These are phyloP conservation scores for Basipetospora chlamydospora DNA, from an alignment of 2,329 filamentous ascomycete genomes.

Conservation along the genomic window DNA sequence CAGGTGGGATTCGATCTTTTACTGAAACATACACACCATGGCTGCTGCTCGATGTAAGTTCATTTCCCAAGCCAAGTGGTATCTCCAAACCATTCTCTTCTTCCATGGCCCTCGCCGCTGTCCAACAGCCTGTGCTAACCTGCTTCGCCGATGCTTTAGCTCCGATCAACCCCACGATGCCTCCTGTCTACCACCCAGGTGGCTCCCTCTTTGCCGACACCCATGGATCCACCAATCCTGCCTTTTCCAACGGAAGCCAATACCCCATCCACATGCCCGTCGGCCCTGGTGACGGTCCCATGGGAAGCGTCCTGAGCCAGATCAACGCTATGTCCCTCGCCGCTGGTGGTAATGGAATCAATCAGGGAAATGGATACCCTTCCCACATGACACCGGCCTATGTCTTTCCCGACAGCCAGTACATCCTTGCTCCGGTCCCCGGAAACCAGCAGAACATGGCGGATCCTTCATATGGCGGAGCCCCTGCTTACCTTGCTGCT, in stretches of 20 bases:
- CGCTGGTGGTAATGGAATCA: too few species aligned
- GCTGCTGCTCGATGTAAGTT: constrained; percentile 5
- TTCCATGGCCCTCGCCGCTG: too few species aligned
- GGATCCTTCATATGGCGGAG: constrained; percentile 10
- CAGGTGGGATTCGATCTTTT: neutral
- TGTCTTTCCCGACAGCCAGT: constrained; percentile 20
- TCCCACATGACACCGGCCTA: constrained; percentile 9
- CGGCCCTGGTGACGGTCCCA: neutral
- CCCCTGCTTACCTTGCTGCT: constrained; percentile 19
- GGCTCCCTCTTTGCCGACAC: neutral
- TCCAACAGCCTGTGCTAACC: too few species aligned
- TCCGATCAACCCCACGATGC: constrained; percentile 2
- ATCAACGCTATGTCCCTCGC: constrained; percentile 20
- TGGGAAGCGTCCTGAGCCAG: constrained; percentile 7
- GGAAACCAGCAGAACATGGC: constrained; percentile 18
- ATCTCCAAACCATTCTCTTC: too few species aligned
- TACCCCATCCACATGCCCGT: constrained; percentile 1
- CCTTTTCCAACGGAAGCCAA: neutral
- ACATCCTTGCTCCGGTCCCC: constrained; percentile 22
- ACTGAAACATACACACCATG: constrained; percentile 1
- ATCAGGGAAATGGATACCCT: constrained; percentile 4
- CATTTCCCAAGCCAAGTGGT: too few species aligned
- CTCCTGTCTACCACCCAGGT: constrained; percentile 1
- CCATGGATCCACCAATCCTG: neutral
- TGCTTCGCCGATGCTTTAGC: too few species aligned